Evolutionary conservation across 2,329 filamentous ascomycete genomes (phyloP).

Genomic region (Neopestalotiopsis clavispora): DNA sequence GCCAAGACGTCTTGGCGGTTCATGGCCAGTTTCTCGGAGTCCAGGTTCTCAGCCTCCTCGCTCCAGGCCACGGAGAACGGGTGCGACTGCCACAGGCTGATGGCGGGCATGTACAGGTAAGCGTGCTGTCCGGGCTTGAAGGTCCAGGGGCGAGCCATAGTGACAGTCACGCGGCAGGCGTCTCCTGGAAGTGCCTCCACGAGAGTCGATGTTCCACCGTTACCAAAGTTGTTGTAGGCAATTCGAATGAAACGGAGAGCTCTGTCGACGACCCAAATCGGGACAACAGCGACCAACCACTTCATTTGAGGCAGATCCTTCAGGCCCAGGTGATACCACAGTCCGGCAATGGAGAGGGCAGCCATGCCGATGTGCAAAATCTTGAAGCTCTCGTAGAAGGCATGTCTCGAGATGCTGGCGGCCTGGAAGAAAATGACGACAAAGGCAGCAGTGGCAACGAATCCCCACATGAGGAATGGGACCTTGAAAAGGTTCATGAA

Average conservation of each 20-base stretch:
- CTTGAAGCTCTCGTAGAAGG: slow-evolving; percentile 81
- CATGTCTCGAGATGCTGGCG: slow-evolving; percentile 72
- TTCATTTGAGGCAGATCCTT: slow-evolving; percentile 58
- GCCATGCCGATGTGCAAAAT: slow-evolving; percentile 71
- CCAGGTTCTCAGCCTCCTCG: slow-evolving; percentile 62
- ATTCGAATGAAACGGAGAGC: slow-evolving; percentile 62
- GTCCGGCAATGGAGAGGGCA: slow-evolving; percentile 60
- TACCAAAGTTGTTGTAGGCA: slow-evolving; percentile 69
- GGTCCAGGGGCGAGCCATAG: slow-evolving; percentile 76
- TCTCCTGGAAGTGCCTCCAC: slow-evolving; percentile 79
- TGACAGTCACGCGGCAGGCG: slow-evolving; percentile 74
- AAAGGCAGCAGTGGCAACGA: slow-evolving; percentile 66
- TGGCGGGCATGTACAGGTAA: slow-evolving; percentile 76
- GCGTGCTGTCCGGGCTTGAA: slow-evolving; percentile 79
- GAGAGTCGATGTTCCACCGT: slow-evolving; percentile 69
- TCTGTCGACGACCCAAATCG: slow-evolving; percentile 72
- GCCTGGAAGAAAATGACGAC: slow-evolving; percentile 70
- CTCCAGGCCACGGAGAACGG: slow-evolving; percentile 83
- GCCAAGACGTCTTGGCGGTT: slow-evolving; percentile 62
- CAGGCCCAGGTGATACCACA: slow-evolving; percentile 71
- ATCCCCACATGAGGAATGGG: slow-evolving; percentile 63
- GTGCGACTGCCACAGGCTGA: slow-evolving; percentile 77
- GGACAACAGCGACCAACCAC: slow-evolving; percentile 65
- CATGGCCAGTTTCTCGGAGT: slow-evolving; percentile 61
- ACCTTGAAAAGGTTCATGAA: slow-evolving; percentile 41